Conservation (phyloP, 208 protist species). For the Acanthamoeba healyi region DNA sequence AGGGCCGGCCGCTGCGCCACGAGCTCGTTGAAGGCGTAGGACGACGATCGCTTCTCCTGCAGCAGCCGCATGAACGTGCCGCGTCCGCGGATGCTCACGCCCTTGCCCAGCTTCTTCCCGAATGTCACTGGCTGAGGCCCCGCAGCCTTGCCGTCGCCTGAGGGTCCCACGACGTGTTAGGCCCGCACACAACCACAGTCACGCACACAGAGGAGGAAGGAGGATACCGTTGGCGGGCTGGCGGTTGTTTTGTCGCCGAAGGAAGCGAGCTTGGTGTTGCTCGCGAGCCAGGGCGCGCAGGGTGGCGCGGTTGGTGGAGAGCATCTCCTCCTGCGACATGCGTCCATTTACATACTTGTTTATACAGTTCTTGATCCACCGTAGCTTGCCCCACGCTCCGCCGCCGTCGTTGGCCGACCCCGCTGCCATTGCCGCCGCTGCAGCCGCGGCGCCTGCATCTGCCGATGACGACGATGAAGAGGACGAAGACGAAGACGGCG, state of each 20-base stretch:
- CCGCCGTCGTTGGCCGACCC: neutral
- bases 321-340: slow-evolving; percentile 63
- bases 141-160: neutral
- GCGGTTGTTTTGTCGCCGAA: neutral
- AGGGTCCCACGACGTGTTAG: neutral
- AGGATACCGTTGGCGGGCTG: neutral
- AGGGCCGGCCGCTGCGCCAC: neutral
- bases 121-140: neutral
- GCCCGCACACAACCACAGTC: neutral
- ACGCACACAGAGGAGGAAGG: neutral
- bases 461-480: neutral
- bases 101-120: neutral
- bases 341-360: slow-evolving; percentile 54
- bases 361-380: slow-evolving; percentile 64
- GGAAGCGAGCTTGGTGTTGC: neutral
- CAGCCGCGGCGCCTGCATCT: neutral
- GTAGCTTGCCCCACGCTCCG: slow-evolving; percentile 30
- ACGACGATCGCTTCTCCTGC: slow-evolving; percentile 38
- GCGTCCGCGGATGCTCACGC: neutral
- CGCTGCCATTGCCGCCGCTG: neutral
- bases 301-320: slow-evolving; percentile 25
- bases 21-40: slow-evolving; percentile 37
- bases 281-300: neutral
- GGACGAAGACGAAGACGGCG: neutral
- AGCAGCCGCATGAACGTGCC: slow-evolving; percentile 40